Conservation (phyloP, 495 filamentous ascomycete genomes). For the Pseudoneurospora amorphoporcata region DNA sequence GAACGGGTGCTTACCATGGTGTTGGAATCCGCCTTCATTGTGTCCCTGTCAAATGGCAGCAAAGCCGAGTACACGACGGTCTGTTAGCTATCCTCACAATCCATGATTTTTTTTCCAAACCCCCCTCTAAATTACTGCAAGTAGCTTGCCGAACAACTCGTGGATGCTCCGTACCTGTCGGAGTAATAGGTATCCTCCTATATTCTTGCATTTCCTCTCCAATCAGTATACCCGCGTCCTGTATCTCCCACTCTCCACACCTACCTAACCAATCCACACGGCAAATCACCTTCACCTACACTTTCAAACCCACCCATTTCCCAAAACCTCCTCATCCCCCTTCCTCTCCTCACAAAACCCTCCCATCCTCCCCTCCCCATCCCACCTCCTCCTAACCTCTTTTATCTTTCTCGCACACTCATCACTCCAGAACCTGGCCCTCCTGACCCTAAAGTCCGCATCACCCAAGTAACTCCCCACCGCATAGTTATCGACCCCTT, state of each 20-base stretch:
- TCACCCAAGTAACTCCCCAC: conserved; percentile 44
- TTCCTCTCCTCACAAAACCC: conserved; percentile 26
- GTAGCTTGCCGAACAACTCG: too few relatives aligned
- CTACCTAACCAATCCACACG: not conserved
- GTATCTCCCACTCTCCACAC: not conserved
- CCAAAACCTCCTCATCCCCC: not conserved
- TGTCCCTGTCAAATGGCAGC: too few relatives aligned
- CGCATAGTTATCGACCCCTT: conserved; percentile 21
- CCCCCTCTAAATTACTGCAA: too few relatives aligned
- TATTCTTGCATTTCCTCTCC: too few relatives aligned
- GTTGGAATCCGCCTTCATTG: not conserved
- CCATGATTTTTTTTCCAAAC: too few relatives aligned
- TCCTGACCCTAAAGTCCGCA: conserved; percentile 37
- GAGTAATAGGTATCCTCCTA: not conserved
- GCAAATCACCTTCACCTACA: not conserved
- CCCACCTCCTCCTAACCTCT: conserved; percentile 34
- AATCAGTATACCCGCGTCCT: not conserved
- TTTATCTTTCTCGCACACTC: conserved; percentile 22
- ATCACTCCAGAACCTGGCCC: conserved; percentile 36
- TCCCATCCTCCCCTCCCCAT: conserved; percentile 31
- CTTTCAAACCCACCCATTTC: not conserved
- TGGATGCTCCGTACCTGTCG: too few relatives aligned
- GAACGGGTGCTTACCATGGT: not conserved
- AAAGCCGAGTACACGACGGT: not conserved
- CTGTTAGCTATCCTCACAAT: too few relatives aligned